phyloP scores from a whole-genome alignment of 2,329 filamentous ascomycete species.

The Arthrobotrys pseudoclavata region DNA sequence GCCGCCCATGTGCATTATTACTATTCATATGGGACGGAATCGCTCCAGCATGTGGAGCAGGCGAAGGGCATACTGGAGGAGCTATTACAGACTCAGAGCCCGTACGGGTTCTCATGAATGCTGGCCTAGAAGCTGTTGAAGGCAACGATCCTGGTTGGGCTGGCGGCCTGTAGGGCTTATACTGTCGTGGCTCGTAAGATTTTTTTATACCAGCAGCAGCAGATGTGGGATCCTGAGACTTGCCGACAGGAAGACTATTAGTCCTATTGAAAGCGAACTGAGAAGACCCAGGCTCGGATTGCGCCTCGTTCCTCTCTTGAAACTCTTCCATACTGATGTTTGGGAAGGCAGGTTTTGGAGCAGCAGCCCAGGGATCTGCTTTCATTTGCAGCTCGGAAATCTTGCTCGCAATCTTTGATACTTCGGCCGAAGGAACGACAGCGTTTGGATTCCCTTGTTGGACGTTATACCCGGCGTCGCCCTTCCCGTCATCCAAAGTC shows the following conservation, averaged over 20 bases:
- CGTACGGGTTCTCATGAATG: slow-evolving; percentile 33
- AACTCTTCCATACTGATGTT: slow-evolving; percentile 54
- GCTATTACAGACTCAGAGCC: slow-evolving; percentile 36
- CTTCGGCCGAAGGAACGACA: slow-evolving; percentile 47
- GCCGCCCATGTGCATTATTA: slow-evolving; percentile 43
- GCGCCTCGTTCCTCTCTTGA: slow-evolving; percentile 48
- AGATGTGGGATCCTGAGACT: slow-evolving; percentile 22
- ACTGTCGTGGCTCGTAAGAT: slow-evolving; percentile 39
- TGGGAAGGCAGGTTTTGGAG: slow-evolving; percentile 53
- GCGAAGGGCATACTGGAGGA: slow-evolving; percentile 42
- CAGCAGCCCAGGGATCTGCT: slow-evolving; percentile 42
- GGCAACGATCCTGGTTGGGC: slow-evolving; percentile 9
- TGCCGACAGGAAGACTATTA: slow-evolving; percentile 48
- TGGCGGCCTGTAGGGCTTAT: slow-evolving; percentile 56
- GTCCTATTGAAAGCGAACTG: slow-evolving; percentile 50
- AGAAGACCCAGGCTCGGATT: slow-evolving; percentile 11
- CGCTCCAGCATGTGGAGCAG: slow-evolving; percentile 31
- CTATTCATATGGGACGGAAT: slow-evolving; percentile 48
- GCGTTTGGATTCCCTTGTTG: slow-evolving; percentile 57
- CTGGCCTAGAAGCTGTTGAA: slow-evolving; percentile 13
- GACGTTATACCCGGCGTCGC: slow-evolving; percentile 43
- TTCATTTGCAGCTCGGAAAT: slow-evolving; percentile 58
- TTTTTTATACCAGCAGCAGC: slow-evolving; percentile 23
- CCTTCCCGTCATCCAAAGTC: slow-evolving; percentile 45
- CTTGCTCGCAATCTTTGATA: slow-evolving; percentile 54